Percentiles rank a stretch among this genome's conserved stretches.
These are phyloP conservation scores for Apiospora kogelbergensis DNA, from an alignment of 2,329 filamentous ascomycete species.

Conservation along the genomic window DNA sequence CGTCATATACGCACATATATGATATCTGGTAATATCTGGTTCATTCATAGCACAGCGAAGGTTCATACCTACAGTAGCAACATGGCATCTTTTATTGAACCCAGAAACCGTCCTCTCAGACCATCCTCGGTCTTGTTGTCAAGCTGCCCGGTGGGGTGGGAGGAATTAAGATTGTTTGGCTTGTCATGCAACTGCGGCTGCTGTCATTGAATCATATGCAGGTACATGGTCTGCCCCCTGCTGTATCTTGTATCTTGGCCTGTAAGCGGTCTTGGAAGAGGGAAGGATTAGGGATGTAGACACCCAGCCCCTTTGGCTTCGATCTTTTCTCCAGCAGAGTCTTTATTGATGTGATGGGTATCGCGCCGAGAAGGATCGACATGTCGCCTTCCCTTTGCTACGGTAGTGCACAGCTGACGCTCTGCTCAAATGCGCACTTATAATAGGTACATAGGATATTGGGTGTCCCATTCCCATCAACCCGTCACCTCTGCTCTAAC, in stretches of 20 bases:
- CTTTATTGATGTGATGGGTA: background rate
- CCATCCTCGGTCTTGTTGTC: background rate
- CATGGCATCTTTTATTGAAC: background rate
- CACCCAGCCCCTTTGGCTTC: background rate
- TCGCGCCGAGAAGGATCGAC: background rate
- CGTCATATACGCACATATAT: background rate
- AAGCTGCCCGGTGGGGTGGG: background rate
- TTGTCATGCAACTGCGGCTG: conserved; percentile 3
- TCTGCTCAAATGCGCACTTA: background rate
- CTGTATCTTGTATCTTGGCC: background rate
- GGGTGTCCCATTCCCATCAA: background rate
- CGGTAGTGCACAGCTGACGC: background rate
- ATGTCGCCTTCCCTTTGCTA: background rate
- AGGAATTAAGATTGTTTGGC: background rate
- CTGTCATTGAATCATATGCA: background rate
- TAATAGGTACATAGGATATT: background rate
- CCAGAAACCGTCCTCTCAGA: background rate
- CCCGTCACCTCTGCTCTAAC: background rate
- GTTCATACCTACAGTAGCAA: background rate
- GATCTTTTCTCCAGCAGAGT: background rate
- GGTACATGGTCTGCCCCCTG: background rate
- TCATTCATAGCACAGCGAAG: background rate
- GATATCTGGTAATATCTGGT: background rate
- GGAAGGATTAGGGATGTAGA: too few relatives aligned
- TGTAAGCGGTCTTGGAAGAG: background rate